These are phyloP conservation scores for Xylariomycetidae sp. DNA, from an alignment of 2,329 filamentous ascomycete species.

Conservation along the genomic window DNA sequence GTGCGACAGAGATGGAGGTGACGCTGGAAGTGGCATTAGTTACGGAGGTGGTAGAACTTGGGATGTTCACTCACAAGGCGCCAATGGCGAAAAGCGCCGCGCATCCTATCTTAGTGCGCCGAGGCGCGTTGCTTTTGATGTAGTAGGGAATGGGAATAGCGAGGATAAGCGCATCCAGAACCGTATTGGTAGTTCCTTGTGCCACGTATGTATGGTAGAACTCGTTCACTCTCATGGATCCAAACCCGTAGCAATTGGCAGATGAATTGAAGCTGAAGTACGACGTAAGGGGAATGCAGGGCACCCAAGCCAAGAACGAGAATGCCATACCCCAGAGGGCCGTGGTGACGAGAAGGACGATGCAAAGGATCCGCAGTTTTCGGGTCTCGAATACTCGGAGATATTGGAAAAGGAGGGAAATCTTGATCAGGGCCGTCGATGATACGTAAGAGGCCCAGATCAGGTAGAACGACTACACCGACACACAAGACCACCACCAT, in stretches of 20 bases:
- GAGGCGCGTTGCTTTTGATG: conserved; percentile 7
- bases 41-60: too few relatives aligned
- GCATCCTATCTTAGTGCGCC: conserved; percentile 12
- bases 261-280: conserved; percentile 12
- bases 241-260: conserved; percentile 16
- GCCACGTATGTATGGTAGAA: conserved; percentile 14
- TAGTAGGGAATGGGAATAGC: conserved; percentile 17
- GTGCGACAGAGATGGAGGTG: conserved; percentile 26
- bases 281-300: conserved; percentile 18
- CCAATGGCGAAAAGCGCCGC: conserved; percentile 14
- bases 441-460: conserved; percentile 18
- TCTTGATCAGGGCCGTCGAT: conserved; percentile 21
- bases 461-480: conserved; percentile 21
- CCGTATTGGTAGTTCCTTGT: conserved; percentile 14
- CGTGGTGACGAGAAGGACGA: conserved; percentile 13
- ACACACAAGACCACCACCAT: too few relatives aligned
- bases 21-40: conserved; percentile 11
- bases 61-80: conserved; percentile 13
- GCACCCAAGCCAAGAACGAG: conserved; percentile 21
- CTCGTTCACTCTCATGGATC: conserved; percentile 7
- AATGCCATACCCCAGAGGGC: conserved; percentile 18
- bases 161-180: conserved; percentile 16
- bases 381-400: conserved; percentile 17
- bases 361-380: conserved; percentile 9
- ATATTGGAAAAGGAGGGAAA: conserved; percentile 24